phyloP scores from a whole-genome alignment of 2,329 filamentous ascomycete genomes.

The Beauveria sp. region DNA sequence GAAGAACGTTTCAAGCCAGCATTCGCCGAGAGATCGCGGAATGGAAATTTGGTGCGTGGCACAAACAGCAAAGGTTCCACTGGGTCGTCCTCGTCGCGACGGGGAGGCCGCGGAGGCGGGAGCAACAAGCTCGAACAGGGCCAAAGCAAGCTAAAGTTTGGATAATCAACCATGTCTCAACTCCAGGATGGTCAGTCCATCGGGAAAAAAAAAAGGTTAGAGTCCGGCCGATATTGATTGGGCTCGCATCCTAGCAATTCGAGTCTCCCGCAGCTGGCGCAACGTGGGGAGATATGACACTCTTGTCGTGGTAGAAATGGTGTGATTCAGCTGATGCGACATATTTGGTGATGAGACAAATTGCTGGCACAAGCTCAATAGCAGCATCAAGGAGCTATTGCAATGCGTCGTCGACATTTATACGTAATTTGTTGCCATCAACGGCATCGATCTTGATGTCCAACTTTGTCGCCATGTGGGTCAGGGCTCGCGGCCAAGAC shows the following conservation, averaged over 20 bases:
- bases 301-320: not conserved
- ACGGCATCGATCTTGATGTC: not conserved
- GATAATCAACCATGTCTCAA: conserved; percentile 28
- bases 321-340: not conserved
- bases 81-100: not conserved
- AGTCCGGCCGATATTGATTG: not conserved
- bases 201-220: not conserved
- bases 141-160: conserved; percentile 54
- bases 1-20: conserved; percentile 44
- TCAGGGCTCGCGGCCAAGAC: conserved; percentile 1
- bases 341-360: not conserved
- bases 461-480: not conserved
- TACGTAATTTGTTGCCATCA: not conserved
- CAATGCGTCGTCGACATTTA: not conserved
- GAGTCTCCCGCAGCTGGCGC: not conserved
- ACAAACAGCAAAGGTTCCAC: conserved; percentile 22
- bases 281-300: not conserved
- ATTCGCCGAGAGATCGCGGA: conserved; percentile 31
- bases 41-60: conserved; percentile 19
- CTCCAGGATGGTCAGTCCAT: not conserved
- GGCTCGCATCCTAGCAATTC: not conserved
- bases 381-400: not conserved
- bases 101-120: conserved; percentile 11
- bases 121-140: conserved; percentile 44
- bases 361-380: not conserved